phyloP scores from a whole-genome alignment of 1,139 yeast species.

The Chernovozyma sophiae-reginae region DNA sequence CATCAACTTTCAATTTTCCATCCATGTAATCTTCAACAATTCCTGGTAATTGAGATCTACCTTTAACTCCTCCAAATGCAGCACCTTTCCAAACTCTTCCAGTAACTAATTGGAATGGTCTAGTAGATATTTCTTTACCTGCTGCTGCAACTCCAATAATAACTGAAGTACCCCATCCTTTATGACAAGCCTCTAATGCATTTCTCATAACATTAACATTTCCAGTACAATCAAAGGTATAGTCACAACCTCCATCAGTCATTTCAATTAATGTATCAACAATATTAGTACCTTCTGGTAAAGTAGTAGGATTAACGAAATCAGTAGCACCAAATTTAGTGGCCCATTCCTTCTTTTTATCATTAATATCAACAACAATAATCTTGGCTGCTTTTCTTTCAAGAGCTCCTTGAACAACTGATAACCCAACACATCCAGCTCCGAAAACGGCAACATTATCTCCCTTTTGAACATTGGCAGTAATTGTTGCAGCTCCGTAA shows the following conservation, averaged over 20 bases:
- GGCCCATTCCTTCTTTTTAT: conserved; percentile 82
- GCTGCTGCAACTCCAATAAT: conserved; percentile 98
- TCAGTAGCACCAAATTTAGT: conserved; percentile 91
- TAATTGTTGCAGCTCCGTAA: conserved; percentile 93
- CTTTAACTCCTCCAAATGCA: conserved; percentile 98
- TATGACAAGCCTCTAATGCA: conserved; percentile 95
- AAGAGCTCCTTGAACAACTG: conserved; percentile 92
- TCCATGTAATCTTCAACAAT: conserved; percentile 79
- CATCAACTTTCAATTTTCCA: conserved; percentile 88
- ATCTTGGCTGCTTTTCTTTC: conserved; percentile 77
- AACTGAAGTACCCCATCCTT: conserved; percentile 97
- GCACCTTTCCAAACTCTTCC: conserved; percentile 99
- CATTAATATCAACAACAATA: conserved; percentile 84
- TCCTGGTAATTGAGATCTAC: conserved; percentile 91
- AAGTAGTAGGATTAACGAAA: conserved; percentile 76
- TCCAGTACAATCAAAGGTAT: conserved; percentile 97
- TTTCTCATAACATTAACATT: conserved; percentile 91
- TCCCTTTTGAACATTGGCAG: conserved; percentile 88
- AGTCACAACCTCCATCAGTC: conserved; percentile 97
- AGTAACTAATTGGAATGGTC: conserved; percentile 98
- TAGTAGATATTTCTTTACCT: conserved; percentile 91
- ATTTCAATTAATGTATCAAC: conserved; percentile 81
- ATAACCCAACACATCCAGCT: conserved; percentile 94
- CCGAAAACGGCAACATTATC: conserved; percentile 96
- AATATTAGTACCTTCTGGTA: conserved; percentile 69